These are phyloP conservation scores for Fusarium verrucosum DNA, from an alignment of 2,329 filamentous ascomycete genomes.

Conservation along the genomic window DNA sequence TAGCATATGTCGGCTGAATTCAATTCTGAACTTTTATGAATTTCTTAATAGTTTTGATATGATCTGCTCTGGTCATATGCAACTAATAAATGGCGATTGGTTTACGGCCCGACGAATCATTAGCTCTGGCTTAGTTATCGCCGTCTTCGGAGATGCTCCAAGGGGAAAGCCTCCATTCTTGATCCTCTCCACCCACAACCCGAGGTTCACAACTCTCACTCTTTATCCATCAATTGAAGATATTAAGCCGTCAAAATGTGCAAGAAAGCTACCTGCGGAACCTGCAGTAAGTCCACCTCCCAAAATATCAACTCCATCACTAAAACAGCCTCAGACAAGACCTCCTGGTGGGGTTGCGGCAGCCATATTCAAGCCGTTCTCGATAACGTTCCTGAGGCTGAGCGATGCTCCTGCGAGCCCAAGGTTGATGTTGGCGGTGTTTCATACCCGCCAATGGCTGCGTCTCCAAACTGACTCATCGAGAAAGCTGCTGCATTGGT, in stretches of 20 bases:
- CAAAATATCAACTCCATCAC: background rate
- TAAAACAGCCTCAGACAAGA: conserved; percentile 32
- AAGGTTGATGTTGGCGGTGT: conserved; percentile 68
- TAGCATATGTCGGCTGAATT: background rate
- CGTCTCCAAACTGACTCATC: conserved; percentile 53
- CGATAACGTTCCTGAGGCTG: conserved; percentile 63
- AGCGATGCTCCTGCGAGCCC: conserved; percentile 74
- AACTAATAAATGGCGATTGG: background rate
- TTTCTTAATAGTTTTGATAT: no score
- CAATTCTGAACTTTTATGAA: background rate
- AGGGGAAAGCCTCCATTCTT: conserved; percentile 7
- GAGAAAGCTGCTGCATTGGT: conserved; percentile 42
- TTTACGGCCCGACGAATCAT: conserved; percentile 13
- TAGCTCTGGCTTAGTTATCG: conserved; percentile 21
- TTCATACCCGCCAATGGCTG: conserved; percentile 71
- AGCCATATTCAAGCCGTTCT: conserved; percentile 69
- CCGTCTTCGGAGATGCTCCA: conserved; percentile 21
- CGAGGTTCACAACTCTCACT: background rate
- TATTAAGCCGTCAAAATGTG: conserved; percentile 61
- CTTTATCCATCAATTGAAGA: background rate
- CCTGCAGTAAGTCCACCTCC: conserved; percentile 64
- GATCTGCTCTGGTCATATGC: background rate
- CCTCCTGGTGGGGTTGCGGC: conserved; percentile 72
- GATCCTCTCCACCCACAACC: conserved; percentile 13
- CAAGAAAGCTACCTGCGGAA: conserved; percentile 68